Evolutionary conservation across 2,329 filamentous ascomycete species (phyloP).

Genomic region (Arthrobotrys musiformis): DNA sequence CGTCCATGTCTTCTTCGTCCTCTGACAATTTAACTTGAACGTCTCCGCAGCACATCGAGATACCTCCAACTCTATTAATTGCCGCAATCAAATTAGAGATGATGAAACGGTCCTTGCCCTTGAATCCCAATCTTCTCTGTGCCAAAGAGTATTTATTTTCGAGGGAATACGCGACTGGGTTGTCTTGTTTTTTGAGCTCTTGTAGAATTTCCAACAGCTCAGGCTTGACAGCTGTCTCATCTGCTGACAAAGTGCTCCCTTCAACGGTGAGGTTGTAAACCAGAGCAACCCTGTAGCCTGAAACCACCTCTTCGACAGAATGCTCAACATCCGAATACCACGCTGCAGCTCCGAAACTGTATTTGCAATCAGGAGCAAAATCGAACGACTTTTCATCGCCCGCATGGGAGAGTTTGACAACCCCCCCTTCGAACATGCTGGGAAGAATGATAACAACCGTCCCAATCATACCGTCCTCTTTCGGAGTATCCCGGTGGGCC

Average conservation of each 20-base stretch:
- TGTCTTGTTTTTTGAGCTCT: not conserved
- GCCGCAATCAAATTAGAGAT: constrained; percentile 33
- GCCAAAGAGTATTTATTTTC: constrained; percentile 34
- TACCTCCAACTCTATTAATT: constrained; percentile 40
- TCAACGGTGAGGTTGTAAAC: constrained; percentile 36
- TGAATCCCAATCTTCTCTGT: constrained; percentile 40
- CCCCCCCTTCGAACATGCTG: constrained; percentile 37
- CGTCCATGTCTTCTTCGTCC: constrained; percentile 21
- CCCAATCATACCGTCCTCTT: constrained; percentile 50
- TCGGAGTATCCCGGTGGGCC: constrained; percentile 33
- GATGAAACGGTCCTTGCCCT: constrained; percentile 40
- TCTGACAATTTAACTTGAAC: constrained; percentile 14
- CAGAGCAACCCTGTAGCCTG: constrained; percentile 36
- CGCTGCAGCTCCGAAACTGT: constrained; percentile 27
- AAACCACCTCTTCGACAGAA: constrained; percentile 23
- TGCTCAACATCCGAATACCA: constrained; percentile 54
- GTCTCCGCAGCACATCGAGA: constrained; percentile 40
- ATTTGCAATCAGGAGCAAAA: constrained; percentile 31
- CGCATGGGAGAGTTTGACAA: constrained; percentile 30
- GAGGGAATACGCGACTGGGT: constrained; percentile 24
- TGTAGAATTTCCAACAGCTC: constrained; percentile 15
- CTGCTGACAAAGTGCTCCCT: constrained; percentile 16
- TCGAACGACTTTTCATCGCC: constrained; percentile 33
- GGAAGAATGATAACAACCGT: constrained; percentile 46
- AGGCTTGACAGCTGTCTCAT: constrained; percentile 1